Evolutionary conservation across 352 stramenopile genomes (phyloP).

Genomic region (Phytophthora megakarya): DNA sequence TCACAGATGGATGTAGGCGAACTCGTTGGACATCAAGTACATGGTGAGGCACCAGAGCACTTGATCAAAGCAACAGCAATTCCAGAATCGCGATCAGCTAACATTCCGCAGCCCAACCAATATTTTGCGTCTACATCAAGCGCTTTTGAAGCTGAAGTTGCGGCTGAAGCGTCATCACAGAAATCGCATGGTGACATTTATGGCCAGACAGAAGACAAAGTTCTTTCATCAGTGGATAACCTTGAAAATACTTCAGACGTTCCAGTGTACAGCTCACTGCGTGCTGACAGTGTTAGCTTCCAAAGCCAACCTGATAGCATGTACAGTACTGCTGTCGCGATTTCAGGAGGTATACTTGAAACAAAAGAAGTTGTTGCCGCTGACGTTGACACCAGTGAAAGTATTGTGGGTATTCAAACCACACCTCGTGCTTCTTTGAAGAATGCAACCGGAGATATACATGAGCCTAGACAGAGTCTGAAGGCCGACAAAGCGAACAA

Average conservation of each 20-base stretch:
- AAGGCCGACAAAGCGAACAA: background rate
- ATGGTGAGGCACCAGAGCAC: background rate
- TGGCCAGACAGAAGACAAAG: background rate
- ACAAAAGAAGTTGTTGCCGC: background rate
- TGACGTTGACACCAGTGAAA: background rate
- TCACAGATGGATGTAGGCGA: background rate
- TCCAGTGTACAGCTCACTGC: background rate
- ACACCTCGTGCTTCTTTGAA: background rate
- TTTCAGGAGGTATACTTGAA: constrained; percentile 2
- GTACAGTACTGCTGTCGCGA: background rate
- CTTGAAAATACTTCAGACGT: background rate
- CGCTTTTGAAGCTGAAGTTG: background rate
- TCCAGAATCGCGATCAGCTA: background rate
- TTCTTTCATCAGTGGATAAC: background rate
- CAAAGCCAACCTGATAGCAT: background rate
- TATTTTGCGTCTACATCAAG: background rate
- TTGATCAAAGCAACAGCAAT: background rate
- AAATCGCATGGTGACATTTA: background rate
- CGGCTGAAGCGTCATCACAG: background rate
- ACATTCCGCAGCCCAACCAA: background rate
- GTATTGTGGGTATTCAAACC: constrained; percentile 2
- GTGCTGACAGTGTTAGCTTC: background rate
- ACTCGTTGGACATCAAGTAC: constrained; percentile 5
- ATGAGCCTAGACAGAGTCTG: background rate
- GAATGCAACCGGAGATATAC: background rate